phyloP scores from a whole-genome alignment of 78 protist species.

The Dictyostelium discoideum region DNA sequence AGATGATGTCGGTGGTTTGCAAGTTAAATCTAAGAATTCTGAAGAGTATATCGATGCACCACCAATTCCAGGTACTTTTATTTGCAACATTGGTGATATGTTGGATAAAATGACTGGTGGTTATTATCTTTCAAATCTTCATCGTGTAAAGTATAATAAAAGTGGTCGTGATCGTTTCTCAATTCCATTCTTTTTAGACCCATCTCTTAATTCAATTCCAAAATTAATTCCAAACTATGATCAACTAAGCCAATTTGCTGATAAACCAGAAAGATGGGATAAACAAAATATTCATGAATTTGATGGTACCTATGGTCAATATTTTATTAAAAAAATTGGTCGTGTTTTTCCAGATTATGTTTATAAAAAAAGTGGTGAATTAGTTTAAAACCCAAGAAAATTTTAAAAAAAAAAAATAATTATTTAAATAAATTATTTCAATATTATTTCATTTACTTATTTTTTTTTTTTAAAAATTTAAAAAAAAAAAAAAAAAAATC shows the following conservation, averaged over 20 bases:
- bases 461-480: no score
- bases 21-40: conserved; percentile 19
- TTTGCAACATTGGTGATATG: conserved; percentile 87
- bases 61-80: conserved; percentile 62
- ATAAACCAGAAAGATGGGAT: conserved; percentile 42
- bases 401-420: no score
- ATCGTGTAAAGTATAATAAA: conserved; percentile 47
- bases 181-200: conserved; percentile 81
- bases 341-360: conserved; percentile 35
- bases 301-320: conserved; percentile 27
- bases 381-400: background rate
- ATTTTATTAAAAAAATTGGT: conserved; percentile 27
- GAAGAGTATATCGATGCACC: conserved; percentile 53
- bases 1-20: conserved; percentile 72
- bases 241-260: background rate
- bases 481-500: background rate
- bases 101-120: conserved; percentile 64
- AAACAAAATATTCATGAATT: conserved; percentile 31
- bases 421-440: background rate
- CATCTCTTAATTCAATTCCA: conserved; percentile 10
- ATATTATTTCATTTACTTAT: no score
- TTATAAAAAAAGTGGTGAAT: background rate
- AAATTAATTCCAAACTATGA: background rate
- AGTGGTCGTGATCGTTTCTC: conserved; percentile 36
- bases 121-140: conserved; percentile 47